Evolutionary conservation across 352 stramenopile genomes (phyloP).

Genomic region (Pythium volutum): DNA sequence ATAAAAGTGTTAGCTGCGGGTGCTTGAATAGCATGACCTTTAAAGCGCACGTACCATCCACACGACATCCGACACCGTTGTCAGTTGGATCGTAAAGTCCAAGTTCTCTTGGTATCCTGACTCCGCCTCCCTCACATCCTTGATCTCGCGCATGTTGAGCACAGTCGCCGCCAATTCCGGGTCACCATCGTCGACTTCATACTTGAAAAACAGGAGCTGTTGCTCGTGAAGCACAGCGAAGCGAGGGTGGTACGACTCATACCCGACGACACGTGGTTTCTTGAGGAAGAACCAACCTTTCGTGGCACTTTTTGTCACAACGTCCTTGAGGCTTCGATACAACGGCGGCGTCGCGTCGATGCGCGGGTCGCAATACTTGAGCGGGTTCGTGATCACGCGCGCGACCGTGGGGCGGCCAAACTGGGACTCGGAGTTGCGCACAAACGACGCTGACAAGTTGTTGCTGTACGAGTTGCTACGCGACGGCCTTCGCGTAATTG

Average conservation of each 20-base stretch:
- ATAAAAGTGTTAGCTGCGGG: not conserved
- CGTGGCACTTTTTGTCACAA: constrained; percentile 56
- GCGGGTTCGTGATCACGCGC: constrained; percentile 70
- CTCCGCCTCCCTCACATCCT: constrained; percentile 79
- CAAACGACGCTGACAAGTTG: constrained; percentile 14
- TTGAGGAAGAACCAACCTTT: constrained; percentile 87
- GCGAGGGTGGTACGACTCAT: constrained; percentile 77
- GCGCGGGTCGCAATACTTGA: constrained; percentile 69
- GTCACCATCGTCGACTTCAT: constrained; percentile 75
- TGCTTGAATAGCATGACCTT: not conserved
- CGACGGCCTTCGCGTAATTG: constrained; percentile 54
- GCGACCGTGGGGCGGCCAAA: constrained; percentile 59
- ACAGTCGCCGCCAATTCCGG: constrained; percentile 48
- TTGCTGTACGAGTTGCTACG: constrained; percentile 68
- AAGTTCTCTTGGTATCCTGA: constrained; percentile 79
- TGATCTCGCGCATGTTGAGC: constrained; percentile 71
- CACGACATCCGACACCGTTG: constrained; percentile 60
- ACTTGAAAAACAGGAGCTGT: constrained; percentile 82
- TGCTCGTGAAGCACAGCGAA: constrained; percentile 84
- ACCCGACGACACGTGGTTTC: constrained; percentile 53
- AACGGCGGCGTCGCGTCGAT: constrained; percentile 44
- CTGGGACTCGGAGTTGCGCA: constrained; percentile 51
- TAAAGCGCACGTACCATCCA: constrained; percentile 61
- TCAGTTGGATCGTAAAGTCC: constrained; percentile 85
- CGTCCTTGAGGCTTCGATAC: constrained; percentile 76